Evolutionary conservation across 306 rosid genomes (phyloP), one percentile per base, ranked within the genome.

Genomic region (Gastrolobium bilobum): DNA sequence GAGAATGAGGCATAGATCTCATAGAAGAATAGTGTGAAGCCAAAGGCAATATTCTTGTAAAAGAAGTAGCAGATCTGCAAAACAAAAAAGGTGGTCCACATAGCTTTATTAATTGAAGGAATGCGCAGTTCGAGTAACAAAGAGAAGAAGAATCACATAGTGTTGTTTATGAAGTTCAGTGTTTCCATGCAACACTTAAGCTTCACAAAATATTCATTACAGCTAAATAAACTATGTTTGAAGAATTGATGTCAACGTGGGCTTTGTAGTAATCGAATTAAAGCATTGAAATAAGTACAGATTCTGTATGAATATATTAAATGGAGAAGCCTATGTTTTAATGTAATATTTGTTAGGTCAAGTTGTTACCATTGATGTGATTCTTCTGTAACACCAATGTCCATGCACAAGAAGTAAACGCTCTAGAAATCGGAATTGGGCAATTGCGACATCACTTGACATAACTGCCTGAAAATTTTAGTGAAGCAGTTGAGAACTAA

Each of bases 371-470:
- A 91, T 92, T 83, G 94, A 80, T 13, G 99, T 87, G 80, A 92
- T 94, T 69, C 98, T 92, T 84, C 97, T 89, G 90, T 94, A 94
- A 80, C 99, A 94, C 99, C 99, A 94, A 85, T 94, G 99, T 14
- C 99, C 99, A 66, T 94, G 99, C 57, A 92, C 97, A 58, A 94
- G 97, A 61, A 94, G 95, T 66, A 94, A 86, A 80, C 95, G 92
- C 78, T 92, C 97, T 75, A 94, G 86, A 83, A 84, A 94, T 58
- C 89, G 92, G 77, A 94, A 94, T 84, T 94, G 99, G 38, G 99
- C 97, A 68, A 92, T 89, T 3, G 97, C 93, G 69, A 94, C 75
- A 84, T 94, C 99, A 77, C 97, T 94, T 34, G 97, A 91, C 99
- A 92, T 94, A 73, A 88, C 99, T 7, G 99, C 99, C 99, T 94